Conservation (phyloP, 2,329 filamentous ascomycete species). For the Rhynchosporium graminicola region DNA sequence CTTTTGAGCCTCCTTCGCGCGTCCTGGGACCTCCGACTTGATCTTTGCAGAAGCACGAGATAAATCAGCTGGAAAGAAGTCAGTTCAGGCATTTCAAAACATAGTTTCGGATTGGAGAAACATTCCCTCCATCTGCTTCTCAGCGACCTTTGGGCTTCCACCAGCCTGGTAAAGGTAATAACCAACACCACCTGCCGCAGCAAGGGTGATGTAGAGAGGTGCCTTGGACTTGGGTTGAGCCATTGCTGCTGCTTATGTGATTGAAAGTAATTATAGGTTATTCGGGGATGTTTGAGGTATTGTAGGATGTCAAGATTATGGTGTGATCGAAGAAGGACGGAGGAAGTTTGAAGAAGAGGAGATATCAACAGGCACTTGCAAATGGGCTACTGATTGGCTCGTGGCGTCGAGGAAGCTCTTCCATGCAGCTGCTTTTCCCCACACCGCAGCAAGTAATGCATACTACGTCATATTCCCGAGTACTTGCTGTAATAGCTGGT, state of each 20-base stretch:
- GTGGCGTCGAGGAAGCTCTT: slow-evolving; percentile 5
- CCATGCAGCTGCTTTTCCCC: slow-evolving; percentile 14
- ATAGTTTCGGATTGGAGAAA: slow-evolving; percentile 26
- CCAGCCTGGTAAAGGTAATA: slow-evolving; percentile 94
- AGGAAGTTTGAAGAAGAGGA: slow-evolving; percentile 6
- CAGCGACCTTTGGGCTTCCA: slow-evolving; percentile 77
- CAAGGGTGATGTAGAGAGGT: slow-evolving; percentile 55
- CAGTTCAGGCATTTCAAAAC: slow-evolving; percentile 15
- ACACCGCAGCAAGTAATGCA: slow-evolving; percentile 18
- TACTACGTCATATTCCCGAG: slow-evolving; percentile 18
- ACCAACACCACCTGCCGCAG: slow-evolving; percentile 67
- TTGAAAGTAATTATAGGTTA: slow-evolving; percentile 12
- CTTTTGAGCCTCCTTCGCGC: slow-evolving; percentile 62
- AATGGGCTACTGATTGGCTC: slow-evolving; percentile 22
- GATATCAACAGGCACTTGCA: slow-evolving; percentile 14
- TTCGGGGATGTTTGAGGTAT: neutral
- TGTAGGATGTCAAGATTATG: slow-evolving; percentile 1
- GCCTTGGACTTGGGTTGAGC: slow-evolving; percentile 42
- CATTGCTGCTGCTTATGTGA: slow-evolving; percentile 33
- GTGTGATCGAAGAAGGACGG: slow-evolving; percentile 3
- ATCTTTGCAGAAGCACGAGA: slow-evolving; percentile 67
- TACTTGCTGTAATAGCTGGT: too few relatives aligned
- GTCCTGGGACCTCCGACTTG: slow-evolving; percentile 65
- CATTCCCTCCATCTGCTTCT: slow-evolving; percentile 84
- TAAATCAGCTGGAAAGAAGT: slow-evolving; percentile 67